These are phyloP conservation scores for Phytophthora fragariaefolia DNA, from an alignment of 352 stramenopile species.

Conservation along the genomic window DNA sequence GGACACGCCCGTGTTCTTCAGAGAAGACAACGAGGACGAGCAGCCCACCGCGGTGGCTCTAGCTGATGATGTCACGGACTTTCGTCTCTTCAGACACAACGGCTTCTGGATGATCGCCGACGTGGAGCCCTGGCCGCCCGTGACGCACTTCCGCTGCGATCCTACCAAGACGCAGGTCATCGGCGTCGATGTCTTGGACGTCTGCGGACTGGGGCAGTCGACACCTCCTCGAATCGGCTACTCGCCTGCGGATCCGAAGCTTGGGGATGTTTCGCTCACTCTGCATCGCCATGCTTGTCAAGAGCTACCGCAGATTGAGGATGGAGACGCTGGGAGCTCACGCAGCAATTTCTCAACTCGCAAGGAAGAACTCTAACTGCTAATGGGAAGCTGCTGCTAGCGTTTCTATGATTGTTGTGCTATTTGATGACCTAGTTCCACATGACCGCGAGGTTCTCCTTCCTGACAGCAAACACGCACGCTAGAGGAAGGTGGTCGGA, in stretches of 20 bases:
- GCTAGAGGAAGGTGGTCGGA: constrained; percentile 84
- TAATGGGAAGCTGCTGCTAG: constrained; percentile 2
- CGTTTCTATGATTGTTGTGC: background rate
- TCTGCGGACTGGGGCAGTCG: constrained; percentile 42
- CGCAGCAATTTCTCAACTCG: constrained; percentile 24
- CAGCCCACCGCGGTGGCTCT: background rate
- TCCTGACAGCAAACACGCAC: constrained; percentile 64
- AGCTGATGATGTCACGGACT: constrained; percentile 32
- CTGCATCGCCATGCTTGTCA: constrained; percentile 32
- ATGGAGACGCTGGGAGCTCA: background rate
- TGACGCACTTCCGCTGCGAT: constrained; percentile 69
- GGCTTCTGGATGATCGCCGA: constrained; percentile 77
- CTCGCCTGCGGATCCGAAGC: constrained; percentile 31
- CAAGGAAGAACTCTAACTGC: constrained; percentile 44
- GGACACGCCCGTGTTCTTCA: constrained; percentile 50
- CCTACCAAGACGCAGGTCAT: constrained; percentile 47
- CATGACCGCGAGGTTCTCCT: constrained; percentile 47
- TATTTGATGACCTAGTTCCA: constrained; percentile 51
- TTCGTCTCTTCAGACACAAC: constrained; percentile 64
- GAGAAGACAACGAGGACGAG: constrained; percentile 45
- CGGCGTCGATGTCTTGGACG: constrained; percentile 24
- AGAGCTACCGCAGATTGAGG: constrained; percentile 16
- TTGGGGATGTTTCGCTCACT: constrained; percentile 25
- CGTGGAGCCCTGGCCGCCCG: constrained; percentile 57
- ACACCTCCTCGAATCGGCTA: constrained; percentile 52